These are phyloP conservation scores for Syzygium grande DNA, from an alignment of 345 rosid species.

Conservation along the genomic window DNA sequence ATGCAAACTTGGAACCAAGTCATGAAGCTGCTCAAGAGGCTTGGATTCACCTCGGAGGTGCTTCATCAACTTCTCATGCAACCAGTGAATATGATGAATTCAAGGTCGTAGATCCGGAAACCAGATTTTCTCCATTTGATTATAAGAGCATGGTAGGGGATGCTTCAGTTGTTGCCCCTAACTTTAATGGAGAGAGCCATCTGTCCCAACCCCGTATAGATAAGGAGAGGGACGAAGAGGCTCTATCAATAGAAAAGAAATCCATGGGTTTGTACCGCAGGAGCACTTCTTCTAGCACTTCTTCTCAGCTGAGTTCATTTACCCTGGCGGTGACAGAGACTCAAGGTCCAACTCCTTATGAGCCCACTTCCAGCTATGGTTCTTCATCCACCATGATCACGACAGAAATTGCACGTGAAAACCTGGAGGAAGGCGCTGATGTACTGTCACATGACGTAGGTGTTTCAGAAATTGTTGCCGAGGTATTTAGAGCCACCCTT, in stretches of 20 bases:
- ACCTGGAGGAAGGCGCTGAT: constrained; percentile 4
- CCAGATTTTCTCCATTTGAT: not conserved
- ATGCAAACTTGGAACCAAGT: not conserved
- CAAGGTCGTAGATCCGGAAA: not conserved
- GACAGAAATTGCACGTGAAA: not conserved
- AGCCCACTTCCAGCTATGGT: not conserved
- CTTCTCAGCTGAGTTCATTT: not conserved
- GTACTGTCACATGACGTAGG: not conserved
- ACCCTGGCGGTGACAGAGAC: not conserved
- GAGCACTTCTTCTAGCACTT: not conserved
- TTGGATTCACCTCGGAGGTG: not conserved
- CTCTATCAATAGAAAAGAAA: not conserved
- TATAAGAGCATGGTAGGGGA: not conserved
- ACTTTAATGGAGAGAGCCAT: not conserved
- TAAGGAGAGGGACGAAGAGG: not conserved
- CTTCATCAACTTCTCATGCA: not conserved
- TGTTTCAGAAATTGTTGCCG: constrained; percentile 8
- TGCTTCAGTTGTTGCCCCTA: not conserved
- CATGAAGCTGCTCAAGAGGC: not conserved
- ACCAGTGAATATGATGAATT: not conserved
- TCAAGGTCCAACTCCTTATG: not conserved
- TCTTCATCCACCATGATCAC: not conserved
- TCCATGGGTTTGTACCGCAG: not conserved
- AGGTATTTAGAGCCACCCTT: constrained; percentile 14
- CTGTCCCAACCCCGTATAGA: not conserved